Conservation (phyloP, 305 asterid genomes). For the Fraxinus sp. region DNA sequence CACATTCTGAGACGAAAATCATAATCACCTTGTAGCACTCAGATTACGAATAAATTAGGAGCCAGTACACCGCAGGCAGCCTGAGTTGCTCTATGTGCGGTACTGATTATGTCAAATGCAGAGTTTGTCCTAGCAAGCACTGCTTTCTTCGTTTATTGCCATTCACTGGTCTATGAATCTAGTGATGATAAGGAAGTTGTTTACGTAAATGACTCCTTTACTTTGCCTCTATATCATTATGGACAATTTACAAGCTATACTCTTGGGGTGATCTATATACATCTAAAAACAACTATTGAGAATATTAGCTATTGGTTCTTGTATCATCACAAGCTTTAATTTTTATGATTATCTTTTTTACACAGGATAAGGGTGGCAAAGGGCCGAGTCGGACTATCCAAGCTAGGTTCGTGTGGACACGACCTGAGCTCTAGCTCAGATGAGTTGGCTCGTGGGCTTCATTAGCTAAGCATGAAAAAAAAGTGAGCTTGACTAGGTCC, state of each 20-base stretch:
- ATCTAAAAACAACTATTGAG: neutral
- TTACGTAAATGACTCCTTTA: conserved; percentile 57
- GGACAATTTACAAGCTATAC: conserved; percentile 37
- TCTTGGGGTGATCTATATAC: conserved; percentile 44
- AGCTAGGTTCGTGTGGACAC: no score
- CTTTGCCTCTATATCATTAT: conserved; percentile 41
- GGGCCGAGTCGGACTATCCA: no score
- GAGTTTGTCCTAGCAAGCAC: conserved; percentile 47
- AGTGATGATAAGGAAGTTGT: conserved; percentile 49
- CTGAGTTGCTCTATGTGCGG: conserved; percentile 36
- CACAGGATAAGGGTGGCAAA: no score
- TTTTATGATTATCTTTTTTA: no score
- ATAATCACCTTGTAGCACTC: no score
- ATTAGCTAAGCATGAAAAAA: no score
- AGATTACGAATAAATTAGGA: conserved; percentile 42
- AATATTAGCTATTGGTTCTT: no score
- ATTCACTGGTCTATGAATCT: conserved; percentile 49
- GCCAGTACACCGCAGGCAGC: conserved; percentile 66
- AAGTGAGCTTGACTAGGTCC: no score
- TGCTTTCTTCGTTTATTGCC: conserved; percentile 24
- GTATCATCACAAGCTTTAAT: no score
- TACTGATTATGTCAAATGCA: conserved; percentile 32
- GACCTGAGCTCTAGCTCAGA: no score
- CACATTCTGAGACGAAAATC: no score
- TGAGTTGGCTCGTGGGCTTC: no score